These are phyloP conservation scores for Debaryomyces prosopidis DNA, from an alignment of 805 yeast species.

Conservation along the genomic window DNA sequence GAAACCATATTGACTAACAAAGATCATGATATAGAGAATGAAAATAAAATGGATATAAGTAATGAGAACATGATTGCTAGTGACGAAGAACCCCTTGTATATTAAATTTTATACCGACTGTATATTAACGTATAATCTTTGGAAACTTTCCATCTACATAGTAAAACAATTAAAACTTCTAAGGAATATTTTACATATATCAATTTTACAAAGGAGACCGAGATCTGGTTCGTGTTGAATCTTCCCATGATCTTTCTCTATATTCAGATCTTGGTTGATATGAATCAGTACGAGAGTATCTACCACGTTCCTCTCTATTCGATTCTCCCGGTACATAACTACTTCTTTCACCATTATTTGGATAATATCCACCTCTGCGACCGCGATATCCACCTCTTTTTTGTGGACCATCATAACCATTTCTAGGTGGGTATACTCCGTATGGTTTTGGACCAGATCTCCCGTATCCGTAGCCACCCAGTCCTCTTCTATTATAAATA, in stretches of 20 bases:
- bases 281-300: slow-evolving; percentile 10
- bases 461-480: slow-evolving; percentile 1
- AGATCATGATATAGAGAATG: slow-evolving; percentile 1
- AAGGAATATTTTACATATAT: neutral
- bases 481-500: slow-evolving; percentile 3
- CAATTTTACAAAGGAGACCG: slow-evolving; percentile 1
- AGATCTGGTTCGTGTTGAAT: slow-evolving; percentile 10
- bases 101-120: neutral
- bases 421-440: slow-evolving; percentile 3
- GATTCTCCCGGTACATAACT: slow-evolving; percentile 11
- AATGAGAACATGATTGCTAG: slow-evolving; percentile 1
- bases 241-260: slow-evolving; percentile 5
- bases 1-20: neutral
- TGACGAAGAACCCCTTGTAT: neutral
- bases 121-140: too few relatives aligned
- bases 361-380: slow-evolving; percentile 9
- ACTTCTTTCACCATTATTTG: slow-evolving; percentile 8
- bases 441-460: slow-evolving; percentile 2
- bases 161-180: too few relatives aligned
- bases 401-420: slow-evolving; percentile 2
- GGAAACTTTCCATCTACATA: too few relatives aligned
- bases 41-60: slow-evolving; percentile 9
- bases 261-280: slow-evolving; percentile 8
- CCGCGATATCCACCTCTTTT: slow-evolving; percentile 8
- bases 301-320: slow-evolving; percentile 4